phyloP scores from a whole-genome alignment of 306 rosid genomes.

The Dalbergia cultrata region DNA sequence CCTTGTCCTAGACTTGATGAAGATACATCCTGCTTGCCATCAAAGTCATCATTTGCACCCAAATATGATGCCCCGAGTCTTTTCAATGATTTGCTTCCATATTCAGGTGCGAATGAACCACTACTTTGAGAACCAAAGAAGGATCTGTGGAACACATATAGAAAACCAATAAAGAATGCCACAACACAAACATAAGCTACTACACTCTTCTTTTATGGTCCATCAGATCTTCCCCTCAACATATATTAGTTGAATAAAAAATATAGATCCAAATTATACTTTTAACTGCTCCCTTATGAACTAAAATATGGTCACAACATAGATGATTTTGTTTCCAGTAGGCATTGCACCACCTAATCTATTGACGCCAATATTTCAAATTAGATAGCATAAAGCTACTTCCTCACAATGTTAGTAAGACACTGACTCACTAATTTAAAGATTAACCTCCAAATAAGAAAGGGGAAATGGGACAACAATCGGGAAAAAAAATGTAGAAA shows the following conservation, averaged over 20 bases:
- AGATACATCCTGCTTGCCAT: slow-evolving; percentile 51
- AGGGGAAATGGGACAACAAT: slow-evolving; percentile 26
- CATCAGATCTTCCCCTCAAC: slow-evolving; percentile 60
- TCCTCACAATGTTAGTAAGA: slow-evolving; percentile 17
- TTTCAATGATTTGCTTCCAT: slow-evolving; percentile 56
- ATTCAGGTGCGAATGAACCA: slow-evolving; percentile 48
- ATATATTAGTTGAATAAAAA: slow-evolving; percentile 43
- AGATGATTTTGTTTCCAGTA: slow-evolving; percentile 34
- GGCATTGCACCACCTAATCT: slow-evolving; percentile 36
- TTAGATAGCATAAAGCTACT: slow-evolving; percentile 10
- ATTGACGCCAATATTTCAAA: slow-evolving; percentile 24
- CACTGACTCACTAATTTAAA: slow-evolving; percentile 12
- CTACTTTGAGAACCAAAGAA: slow-evolving; percentile 47
- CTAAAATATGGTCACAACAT: slow-evolving; percentile 39
- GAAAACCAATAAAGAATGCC: slow-evolving; percentile 46
- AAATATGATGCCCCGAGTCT: slow-evolving; percentile 56
- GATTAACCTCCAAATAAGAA: slow-evolving; percentile 42
- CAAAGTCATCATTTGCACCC: slow-evolving; percentile 52
- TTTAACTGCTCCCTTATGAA: slow-evolving; percentile 32
- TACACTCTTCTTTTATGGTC: slow-evolving; percentile 55
- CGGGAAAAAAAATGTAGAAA: slow-evolving; percentile 23
- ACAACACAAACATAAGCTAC: slow-evolving; percentile 51
- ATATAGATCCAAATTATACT: slow-evolving; percentile 4
- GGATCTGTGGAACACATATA: slow-evolving; percentile 50
- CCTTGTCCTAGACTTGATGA: slow-evolving; percentile 36